These are phyloP conservation scores for Termitomyces sp. DNA, from an alignment of 768 basidiomycete genomes.

Conservation along the genomic window DNA sequence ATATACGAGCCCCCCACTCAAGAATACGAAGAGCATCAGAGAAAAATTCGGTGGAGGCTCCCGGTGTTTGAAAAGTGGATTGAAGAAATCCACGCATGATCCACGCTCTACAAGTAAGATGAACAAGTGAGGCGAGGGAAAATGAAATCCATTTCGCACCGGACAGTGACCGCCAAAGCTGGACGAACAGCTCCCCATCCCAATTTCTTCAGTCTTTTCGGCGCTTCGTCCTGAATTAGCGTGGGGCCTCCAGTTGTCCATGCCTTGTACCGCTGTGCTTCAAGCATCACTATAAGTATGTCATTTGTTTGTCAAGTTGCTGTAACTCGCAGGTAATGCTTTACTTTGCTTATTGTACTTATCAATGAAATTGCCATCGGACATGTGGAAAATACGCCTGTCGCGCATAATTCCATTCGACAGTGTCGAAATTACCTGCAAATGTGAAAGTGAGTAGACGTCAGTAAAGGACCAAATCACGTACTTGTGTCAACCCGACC, in stretches of 20 bases:
- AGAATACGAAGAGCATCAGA: conserved; percentile 36
- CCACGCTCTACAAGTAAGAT: conserved; percentile 28
- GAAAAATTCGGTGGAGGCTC: conserved; percentile 30
- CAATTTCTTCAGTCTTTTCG: conserved; percentile 22
- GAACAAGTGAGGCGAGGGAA: not conserved
- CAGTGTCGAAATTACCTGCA: not conserved
- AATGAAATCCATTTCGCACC: conserved; percentile 22
- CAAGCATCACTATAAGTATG: conserved; percentile 24
- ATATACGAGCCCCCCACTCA: conserved; percentile 37
- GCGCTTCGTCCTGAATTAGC: conserved; percentile 29
- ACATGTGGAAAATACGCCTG: conserved; percentile 34
- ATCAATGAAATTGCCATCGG: conserved; percentile 28
- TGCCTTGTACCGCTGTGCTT: conserved; percentile 22
- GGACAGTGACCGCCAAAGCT: conserved; percentile 34
- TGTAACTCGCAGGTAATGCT: not conserved
- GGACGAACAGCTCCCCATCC: conserved; percentile 31
- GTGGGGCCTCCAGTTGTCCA: conserved; percentile 34
- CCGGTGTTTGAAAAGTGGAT: conserved; percentile 11
- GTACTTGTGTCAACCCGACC: not conserved
- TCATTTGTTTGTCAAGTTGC: not conserved
- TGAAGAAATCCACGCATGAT: conserved; percentile 36
- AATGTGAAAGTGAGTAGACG: not conserved
- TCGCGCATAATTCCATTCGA: conserved; percentile 39
- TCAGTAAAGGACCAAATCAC: not conserved
- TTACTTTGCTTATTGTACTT: conserved; percentile 37